Conservation (phyloP, 352 stramenopile species). For the Phytophthora pluvialis region DNA sequence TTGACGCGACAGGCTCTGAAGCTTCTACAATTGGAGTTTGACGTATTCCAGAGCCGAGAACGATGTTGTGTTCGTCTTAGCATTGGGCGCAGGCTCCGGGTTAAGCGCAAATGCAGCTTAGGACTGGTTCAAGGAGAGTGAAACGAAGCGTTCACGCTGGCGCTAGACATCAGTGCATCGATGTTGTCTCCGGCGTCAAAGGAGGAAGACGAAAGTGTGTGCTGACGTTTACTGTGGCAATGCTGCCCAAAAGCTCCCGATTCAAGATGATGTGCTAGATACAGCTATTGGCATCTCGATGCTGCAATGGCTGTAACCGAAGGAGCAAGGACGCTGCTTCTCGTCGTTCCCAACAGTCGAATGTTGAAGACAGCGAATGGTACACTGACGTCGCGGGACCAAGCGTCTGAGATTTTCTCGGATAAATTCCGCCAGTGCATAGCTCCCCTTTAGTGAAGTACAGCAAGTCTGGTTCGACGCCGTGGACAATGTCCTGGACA, state of each 20-base stretch:
- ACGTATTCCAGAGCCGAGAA: slow-evolving; percentile 14
- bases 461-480: slow-evolving; percentile 30
- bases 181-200: slow-evolving; percentile 63
- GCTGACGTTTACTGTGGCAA: slow-evolving; percentile 71
- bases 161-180: slow-evolving; percentile 77
- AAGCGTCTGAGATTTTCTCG: slow-evolving; percentile 14
- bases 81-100: slow-evolving; percentile 73
- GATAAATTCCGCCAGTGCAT: slow-evolving; percentile 27
- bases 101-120: slow-evolving; percentile 65
- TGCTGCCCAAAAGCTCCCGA: slow-evolving; percentile 62
- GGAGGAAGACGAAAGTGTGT: slow-evolving; percentile 18
- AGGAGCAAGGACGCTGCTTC: slow-evolving; percentile 67
- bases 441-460: slow-evolving; percentile 20
- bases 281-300: slow-evolving; percentile 81
- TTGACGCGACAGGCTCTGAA: slow-evolving; percentile 71
- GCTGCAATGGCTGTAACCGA: slow-evolving; percentile 76
- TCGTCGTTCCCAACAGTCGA: slow-evolving; percentile 46
- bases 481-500: slow-evolving; percentile 18
- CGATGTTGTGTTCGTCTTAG: slow-evolving; percentile 53
- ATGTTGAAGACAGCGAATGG: too few species aligned
- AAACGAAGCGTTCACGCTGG: slow-evolving; percentile 49
- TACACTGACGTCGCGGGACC: too few species aligned
- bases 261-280: slow-evolving; percentile 51
- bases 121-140: slow-evolving; percentile 51
- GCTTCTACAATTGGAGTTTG: slow-evolving; percentile 41